Evolutionary conservation across 176 grass and related monocot species (phyloP).

Genomic region (Aegilops sharonensis): DNA sequence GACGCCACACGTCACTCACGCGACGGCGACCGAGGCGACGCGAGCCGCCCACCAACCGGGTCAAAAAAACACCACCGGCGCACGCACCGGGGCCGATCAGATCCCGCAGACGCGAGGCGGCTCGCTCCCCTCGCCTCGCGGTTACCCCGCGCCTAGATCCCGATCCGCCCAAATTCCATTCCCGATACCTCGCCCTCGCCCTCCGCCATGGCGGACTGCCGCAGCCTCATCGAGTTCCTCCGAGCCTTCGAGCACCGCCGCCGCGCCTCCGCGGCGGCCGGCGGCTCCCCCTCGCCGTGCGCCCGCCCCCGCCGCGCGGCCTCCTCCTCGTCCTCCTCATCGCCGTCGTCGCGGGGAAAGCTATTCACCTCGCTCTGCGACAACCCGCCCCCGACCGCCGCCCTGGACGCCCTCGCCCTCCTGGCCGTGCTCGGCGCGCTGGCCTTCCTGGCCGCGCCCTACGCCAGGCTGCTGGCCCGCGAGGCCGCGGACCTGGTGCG

Average conservation of each 20-base stretch:
- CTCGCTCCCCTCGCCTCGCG: not conserved
- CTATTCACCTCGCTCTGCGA: slow-evolving; percentile 62
- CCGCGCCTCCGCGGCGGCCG: not conserved
- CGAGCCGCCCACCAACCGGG: not conserved
- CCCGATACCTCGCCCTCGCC: not conserved
- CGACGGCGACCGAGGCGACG: not conserved
- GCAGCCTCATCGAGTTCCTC: slow-evolving; percentile 91
- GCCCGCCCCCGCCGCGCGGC: slow-evolving; percentile 30
- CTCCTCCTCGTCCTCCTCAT: slow-evolving; percentile 5
- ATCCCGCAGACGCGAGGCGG: not conserved
- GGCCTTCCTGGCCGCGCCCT: slow-evolving; percentile 49
- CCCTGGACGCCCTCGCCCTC: slow-evolving; percentile 52
- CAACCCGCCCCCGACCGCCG: slow-evolving; percentile 56
- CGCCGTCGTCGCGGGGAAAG: slow-evolving; percentile 8
- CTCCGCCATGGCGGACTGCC: slow-evolving; percentile 72
- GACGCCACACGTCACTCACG: slow-evolving; percentile 9
- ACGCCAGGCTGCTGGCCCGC: slow-evolving; percentile 37
- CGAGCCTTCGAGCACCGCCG: slow-evolving; percentile 73
- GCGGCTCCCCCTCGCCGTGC: slow-evolving; percentile 3
- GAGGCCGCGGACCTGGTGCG: slow-evolving; percentile 53
- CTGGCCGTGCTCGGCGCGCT: slow-evolving; percentile 53
- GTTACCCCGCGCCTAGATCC: not conserved
- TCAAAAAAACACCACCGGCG: not conserved
- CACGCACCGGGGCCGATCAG: not conserved
- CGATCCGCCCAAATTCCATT: slow-evolving; percentile 14